Evolutionary conservation across 495 filamentous ascomycete genomes (phyloP), one percentile per base, ranked within the genome.

Genomic region (Penicillium subrubescens): DNA sequence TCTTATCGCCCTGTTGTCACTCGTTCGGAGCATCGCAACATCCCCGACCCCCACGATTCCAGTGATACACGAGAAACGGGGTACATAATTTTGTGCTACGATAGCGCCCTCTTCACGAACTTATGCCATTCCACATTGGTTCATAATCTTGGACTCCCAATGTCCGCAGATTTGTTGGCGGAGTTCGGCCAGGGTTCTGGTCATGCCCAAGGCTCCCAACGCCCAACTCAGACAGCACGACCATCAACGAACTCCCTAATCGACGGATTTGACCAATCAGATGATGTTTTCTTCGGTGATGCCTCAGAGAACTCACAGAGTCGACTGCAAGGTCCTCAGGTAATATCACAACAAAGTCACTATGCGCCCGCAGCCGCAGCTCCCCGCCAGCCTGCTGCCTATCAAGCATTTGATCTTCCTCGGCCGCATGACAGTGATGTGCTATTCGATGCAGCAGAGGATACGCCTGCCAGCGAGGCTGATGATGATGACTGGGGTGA

Each of bases 131-230:
- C 1, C 2, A 21, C 27, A 56, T 15, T 33, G 31, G 27, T 57
- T 63, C 39, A 61, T 65, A 52, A 66, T n/a, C 53, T 29, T n/a
- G 55, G 70, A 37, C 34, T 25, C 31, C 33, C 21, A 56, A 93
- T 93, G 90, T 93, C 90, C 48, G 86, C 88, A 56, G 90, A 92
- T 67, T 82, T 93, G 39, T 86, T 90, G 41, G 88, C 89, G 55
- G 88, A 87, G 55, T 93, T 93, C 67, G 89, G 87, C 41, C 67
- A 67, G 63, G 68, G 68, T 43, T 51, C 74, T 61, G 65, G 29
- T 34, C 67, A 69, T 56, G 59, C 67, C 52, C 54, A 65, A 34
- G 63, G 59, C 41, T 62, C 68, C 52, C 35, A 44, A 41, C 17
- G 35, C 46, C 69, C 33, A 41, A 21, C 67, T 27, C 66, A 66